Base-by-base conservation (phyloP, 2,329 filamentous ascomycete genomes). In the Phialocephala sp. region DNA sequence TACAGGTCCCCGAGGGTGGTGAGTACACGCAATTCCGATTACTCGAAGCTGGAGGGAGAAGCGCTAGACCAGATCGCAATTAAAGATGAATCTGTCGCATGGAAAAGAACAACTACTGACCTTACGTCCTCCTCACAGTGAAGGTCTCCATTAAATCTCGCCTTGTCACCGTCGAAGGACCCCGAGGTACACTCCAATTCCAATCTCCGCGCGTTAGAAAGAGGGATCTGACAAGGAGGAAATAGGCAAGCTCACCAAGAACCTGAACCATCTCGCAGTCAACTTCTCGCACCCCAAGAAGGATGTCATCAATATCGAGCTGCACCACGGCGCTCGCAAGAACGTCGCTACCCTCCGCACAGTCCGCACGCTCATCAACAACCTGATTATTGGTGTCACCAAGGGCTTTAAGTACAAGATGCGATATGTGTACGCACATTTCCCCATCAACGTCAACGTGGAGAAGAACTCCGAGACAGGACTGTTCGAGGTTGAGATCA, bases 331-430 rank as follows among this genome's bases (percentile, higher is more conserved):
- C 81, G 88, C 87, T 80, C 93, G 95, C 85, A 99, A 99, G 91
- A 94, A 93, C 82, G 91, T 99, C 80, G 95, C 95, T 79, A 92
- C 94, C 76, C 93, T 99, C 83, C 93, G 95, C 79, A 99, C 95
- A 79, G 95, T 99, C 85, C 93, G 93, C 80, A 94, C 94, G 74
- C 84, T 98, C 84, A 97, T 99, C 88, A 92, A 96, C 89, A 99
- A 99, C 91, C 82, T 99, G 85, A 92, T 99, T 83, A 90, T 94
- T 78, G 95, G 95, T 83, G 95, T 99, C 75, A 99, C 95, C 82
- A 97, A 94, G 88, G 95, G 95, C 76, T 99, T 91, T 92, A 96
- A 96, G 87, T 99, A 99, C 91, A 99, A 99, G 92, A 98, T 99
- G 94, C 93, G 96, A 80, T 99, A 99, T 87, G 95, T 99, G 84